These are phyloP conservation scores for Castanea crenata DNA, from an alignment of 306 rosid species.

Conservation along the genomic window DNA sequence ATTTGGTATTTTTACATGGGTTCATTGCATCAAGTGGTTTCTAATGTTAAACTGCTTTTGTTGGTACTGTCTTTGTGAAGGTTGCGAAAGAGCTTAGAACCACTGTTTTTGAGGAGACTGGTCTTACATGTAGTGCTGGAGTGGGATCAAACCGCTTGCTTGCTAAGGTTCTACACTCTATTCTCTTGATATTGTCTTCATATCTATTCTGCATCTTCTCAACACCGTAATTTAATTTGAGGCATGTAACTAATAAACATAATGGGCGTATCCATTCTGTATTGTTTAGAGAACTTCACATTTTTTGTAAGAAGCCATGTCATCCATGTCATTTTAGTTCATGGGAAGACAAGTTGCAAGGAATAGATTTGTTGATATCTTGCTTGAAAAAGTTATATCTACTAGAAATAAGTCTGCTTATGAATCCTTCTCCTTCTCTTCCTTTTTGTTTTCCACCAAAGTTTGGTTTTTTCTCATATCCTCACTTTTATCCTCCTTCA, in stretches of 20 bases:
- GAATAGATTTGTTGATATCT: not conserved
- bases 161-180: conserved; percentile 64
- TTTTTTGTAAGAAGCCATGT: not conserved
- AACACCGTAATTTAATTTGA: not conserved
- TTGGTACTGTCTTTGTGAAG: conserved; percentile 34
- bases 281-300: not conserved
- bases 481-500: too few species aligned
- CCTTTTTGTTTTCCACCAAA: too few species aligned
- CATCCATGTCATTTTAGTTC: not conserved
- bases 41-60: conserved; percentile 16
- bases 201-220: not conserved
- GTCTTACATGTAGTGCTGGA: conserved; percentile 95
- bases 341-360: not conserved
- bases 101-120: conserved; percentile 72
- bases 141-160: conserved; percentile 90
- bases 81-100: conserved; percentile 80
- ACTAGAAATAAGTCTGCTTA: not conserved
- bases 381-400: not conserved
- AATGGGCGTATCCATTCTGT: not conserved
- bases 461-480: too few species aligned
- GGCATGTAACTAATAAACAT: not conserved
- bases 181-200: not conserved
- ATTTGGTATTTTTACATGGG: not conserved
- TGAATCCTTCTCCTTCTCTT: too few species aligned
- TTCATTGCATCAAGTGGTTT: not conserved